phyloP scores from a whole-genome alignment of 345 rosid genomes.

The Eucalyptus tenuipes region DNA sequence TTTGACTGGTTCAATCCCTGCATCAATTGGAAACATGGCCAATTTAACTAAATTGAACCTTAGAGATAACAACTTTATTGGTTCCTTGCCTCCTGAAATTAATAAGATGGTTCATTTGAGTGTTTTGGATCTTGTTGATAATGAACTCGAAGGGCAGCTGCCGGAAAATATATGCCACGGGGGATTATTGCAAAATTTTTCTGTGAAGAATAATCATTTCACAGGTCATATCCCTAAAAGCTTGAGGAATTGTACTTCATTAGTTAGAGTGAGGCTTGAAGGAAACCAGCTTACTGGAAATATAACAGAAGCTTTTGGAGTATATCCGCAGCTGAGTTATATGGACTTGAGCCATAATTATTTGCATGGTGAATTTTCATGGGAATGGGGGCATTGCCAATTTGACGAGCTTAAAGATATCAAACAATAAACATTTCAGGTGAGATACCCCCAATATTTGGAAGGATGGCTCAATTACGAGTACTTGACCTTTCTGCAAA shows the following conservation, averaged over 20 bases:
- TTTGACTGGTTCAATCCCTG: neutral
- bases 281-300: constrained; percentile 6
- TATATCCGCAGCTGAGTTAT: neutral
- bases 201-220: neutral
- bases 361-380: neutral
- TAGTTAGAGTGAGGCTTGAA: neutral
- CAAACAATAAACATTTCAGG: too few species aligned
- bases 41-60: accelerated
- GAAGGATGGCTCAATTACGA: too few species aligned
- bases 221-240: neutral
- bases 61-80: accelerated
- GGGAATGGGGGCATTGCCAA: neutral
- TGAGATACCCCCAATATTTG: too few species aligned
- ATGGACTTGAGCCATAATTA: neutral
- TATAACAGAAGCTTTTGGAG: neutral
- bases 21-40: neutral
- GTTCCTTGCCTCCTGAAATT: neutral
- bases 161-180: neutral
- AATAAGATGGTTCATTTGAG: accelerated
- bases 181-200: neutral
- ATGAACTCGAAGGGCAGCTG: neutral
- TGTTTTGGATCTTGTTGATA: accelerated
- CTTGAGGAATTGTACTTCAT: constrained; percentile 3
- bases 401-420: neutral
- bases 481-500: too few species aligned